Evolutionary conservation across 371 early-diverging fungal species (phyloP).

Genomic region (Mortierella sp.): DNA sequence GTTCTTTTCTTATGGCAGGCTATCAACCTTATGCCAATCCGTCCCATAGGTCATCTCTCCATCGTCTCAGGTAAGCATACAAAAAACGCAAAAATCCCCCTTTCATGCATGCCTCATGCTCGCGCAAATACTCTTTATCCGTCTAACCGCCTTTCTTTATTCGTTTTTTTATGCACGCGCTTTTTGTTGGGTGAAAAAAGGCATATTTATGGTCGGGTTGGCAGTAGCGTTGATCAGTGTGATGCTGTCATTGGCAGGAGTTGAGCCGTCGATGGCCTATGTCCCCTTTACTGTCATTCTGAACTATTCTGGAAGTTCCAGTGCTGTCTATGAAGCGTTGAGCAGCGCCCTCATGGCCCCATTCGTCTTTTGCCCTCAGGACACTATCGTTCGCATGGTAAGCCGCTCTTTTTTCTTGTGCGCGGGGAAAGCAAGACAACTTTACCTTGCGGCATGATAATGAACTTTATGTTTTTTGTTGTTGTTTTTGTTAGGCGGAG

Average conservation of each 20-base stretch:
- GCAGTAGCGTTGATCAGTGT: conserved; percentile 39
- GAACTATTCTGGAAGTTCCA: conserved; percentile 49
- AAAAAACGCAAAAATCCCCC: too few relatives aligned
- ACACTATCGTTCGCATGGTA: conserved; percentile 48
- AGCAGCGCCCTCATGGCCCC: conserved; percentile 48
- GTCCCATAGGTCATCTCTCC: conserved; percentile 30
- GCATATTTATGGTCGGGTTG: conserved; percentile 20
- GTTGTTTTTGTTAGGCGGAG: conserved; percentile 26
- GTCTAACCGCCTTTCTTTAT: not conserved
- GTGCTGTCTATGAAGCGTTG: conserved; percentile 28
- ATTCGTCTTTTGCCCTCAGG: conserved; percentile 48
- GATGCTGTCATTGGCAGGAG: conserved; percentile 32
- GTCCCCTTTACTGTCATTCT: conserved; percentile 47
- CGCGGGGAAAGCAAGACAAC: not conserved
- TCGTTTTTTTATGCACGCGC: not conserved
- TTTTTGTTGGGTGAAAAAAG: conserved; percentile 12
- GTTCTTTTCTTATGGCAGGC: conserved; percentile 35
- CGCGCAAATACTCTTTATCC: not conserved
- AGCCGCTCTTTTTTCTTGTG: not conserved
- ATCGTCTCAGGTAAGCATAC: conserved; percentile 28
- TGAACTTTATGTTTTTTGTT: not conserved
- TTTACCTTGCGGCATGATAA: not conserved
- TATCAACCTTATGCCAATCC: conserved; percentile 36
- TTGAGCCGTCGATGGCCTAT: conserved; percentile 25
- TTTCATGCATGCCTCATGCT: not conserved